Conservation (phyloP, 208 protist species). For the Wallacemonas sp. region DNA sequence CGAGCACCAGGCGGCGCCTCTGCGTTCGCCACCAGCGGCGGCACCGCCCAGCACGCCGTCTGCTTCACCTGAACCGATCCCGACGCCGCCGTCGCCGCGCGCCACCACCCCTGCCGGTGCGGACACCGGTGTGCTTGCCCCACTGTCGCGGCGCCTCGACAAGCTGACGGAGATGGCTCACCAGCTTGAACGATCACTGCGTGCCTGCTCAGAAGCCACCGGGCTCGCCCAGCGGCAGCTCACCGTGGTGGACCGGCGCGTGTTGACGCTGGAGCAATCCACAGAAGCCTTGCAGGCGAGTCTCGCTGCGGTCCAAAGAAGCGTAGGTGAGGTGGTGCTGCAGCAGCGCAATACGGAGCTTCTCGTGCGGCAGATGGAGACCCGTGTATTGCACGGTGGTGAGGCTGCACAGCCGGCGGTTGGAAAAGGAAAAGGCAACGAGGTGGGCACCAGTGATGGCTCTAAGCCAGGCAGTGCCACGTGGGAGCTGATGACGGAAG, state of each 20-base stretch:
- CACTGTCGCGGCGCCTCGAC: conserved; percentile 7
- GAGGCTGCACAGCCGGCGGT: background rate
- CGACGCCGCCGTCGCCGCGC: background rate
- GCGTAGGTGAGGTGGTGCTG: conserved; percentile 51
- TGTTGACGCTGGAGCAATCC: conserved; percentile 41
- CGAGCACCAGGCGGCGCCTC: too few species aligned
- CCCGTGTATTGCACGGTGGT: conserved; percentile 20
- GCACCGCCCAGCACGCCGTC: background rate
- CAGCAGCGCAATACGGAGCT: conserved; percentile 56
- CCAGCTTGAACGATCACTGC: conserved; percentile 14
- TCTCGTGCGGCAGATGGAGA: conserved; percentile 69
- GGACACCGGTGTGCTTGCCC: background rate
- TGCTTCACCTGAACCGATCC: background rate
- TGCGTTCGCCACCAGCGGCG: background rate
- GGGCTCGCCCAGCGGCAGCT: conserved; percentile 43
- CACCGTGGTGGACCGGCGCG: conserved; percentile 39
- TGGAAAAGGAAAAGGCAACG: background rate
- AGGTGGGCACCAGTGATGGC: background rate
- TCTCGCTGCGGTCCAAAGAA: conserved; percentile 34
- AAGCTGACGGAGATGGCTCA: background rate
- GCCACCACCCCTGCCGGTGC: background rate
- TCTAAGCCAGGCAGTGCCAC: too few species aligned
- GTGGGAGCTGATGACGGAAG: background rate
- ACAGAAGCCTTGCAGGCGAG: conserved; percentile 24
- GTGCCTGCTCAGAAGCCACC: conserved; percentile 20